These are phyloP conservation scores for Sarcodon aspratus DNA, from an alignment of 768 basidiomycete species.

Conservation along the genomic window DNA sequence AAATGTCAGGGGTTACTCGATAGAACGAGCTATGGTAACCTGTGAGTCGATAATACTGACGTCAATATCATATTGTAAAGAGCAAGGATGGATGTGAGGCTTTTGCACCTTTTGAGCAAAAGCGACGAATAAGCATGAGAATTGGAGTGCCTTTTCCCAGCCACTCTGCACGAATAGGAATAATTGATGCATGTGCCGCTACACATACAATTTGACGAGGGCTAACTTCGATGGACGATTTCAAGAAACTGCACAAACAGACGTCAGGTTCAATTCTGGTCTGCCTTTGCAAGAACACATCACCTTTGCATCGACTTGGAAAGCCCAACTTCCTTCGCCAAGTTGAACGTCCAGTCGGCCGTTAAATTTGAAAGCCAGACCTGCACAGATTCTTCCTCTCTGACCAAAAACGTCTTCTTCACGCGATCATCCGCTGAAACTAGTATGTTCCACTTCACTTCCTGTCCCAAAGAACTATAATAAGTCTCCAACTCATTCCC, in stretches of 20 bases:
- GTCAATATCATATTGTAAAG: neutral
- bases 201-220: neutral
- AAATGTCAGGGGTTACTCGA: neutral
- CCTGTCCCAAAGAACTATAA: neutral
- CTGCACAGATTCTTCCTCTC: neutral
- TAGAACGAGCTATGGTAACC: neutral
- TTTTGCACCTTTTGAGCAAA: neutral
- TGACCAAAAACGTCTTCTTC: neutral
- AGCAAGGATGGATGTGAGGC: neutral
- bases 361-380: neutral
- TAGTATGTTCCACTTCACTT: neutral
- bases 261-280: no score
- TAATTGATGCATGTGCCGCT: neutral
- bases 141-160: neutral
- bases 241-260: neutral
- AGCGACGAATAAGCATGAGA: neutral
- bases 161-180: neutral
- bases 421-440: neutral
- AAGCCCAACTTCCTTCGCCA: neutral
- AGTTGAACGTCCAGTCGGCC: neutral
- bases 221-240: neutral
- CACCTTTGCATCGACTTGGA: neutral
- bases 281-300: no score
- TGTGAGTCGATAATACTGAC: neutral
- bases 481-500: neutral